Percentiles rank a stretch among this genome's conserved stretches.
These are phyloP conservation scores for Sonneratia caseolaris DNA, from an alignment of 345 rosid species.

Conservation along the genomic window DNA sequence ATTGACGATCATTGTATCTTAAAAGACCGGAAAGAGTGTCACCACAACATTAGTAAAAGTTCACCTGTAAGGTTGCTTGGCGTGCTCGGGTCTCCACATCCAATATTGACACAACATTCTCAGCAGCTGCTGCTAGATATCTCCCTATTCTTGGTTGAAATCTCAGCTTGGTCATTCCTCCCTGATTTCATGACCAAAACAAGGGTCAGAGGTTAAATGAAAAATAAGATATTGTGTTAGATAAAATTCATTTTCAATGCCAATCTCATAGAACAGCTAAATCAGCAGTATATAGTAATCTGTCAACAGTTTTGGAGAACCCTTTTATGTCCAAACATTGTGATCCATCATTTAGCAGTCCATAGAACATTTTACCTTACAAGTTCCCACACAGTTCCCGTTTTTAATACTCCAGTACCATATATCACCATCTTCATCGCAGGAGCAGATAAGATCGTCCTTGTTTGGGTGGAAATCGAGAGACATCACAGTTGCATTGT, in stretches of 20 bases:
- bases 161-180: conserved; percentile 69
- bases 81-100: conserved; percentile 70
- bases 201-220: background rate
- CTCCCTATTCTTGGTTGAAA: conserved; percentile 76
- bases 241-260: background rate
- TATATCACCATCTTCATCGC: conserved; percentile 85
- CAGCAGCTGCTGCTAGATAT: conserved; percentile 72
- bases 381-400: conserved; percentile 64
- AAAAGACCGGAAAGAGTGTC: background rate
- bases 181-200: conserved; percentile 29
- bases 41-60: background rate
- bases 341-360: background rate
- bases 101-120: conserved; percentile 67
- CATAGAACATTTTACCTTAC: conserved; percentile 43
- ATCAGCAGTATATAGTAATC: background rate
- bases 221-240: too few species aligned
- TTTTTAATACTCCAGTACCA: conserved; percentile 86
- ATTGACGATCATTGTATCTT: background rate
- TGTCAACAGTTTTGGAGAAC: background rate
- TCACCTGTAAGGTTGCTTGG: conserved; percentile 52
- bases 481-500: conserved; percentile 59
- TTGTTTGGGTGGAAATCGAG: conserved; percentile 89
- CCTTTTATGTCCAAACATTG: too few species aligned
- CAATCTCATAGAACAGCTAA: background rate
- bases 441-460: conserved; percentile 90